Evolutionary conservation across 2,329 filamentous ascomycete genomes (phyloP), one percentile per base, ranked within the genome.

Genomic region (Curvularia verruculosa): DNA sequence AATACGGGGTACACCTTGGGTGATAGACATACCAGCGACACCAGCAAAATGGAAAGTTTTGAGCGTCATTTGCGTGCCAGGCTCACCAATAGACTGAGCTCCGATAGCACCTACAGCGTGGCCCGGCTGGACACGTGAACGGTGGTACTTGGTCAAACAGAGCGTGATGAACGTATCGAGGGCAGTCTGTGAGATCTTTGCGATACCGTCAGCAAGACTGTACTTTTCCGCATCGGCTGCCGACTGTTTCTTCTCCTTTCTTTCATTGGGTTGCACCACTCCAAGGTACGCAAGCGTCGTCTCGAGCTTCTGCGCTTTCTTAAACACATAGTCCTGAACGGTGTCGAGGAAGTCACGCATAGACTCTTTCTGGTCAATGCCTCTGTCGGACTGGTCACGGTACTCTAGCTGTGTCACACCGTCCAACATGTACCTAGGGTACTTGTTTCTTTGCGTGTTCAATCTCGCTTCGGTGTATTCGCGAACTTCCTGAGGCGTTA

Each of bases 41-140:
- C 95, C 95, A 74, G 95, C 95, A 82, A 99, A 99, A 89, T 98
- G 95, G 87, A 98, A 98, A 74, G 95, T 98, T 80, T 98, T 98
- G 63, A 99, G 81, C 1, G 95, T 99, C 95, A 99, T 99, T 78
- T 99, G 95, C 0, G 95, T 99, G 75, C 95, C 95, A 0, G 95
- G 95, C 73, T 99, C 95, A 78, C 95, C 95, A 68, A 99, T 99
- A 1, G 94, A 98, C 77, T 99, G 95, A 1, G 95, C 95, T 64
- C 95, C 95, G 36, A 98, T 92, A 15, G 95, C 95, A 61, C 95
- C 95, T 0, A 99, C 95, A 5, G 95, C 93, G 72, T 98, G 94
- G 2, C 95, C 95, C 12, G 95, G 93, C 74, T 99, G 93, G 19
- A 96, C 91, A 64, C 92, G 91, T 1, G 94, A 94, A 75, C 89